Evolutionary conservation across 2,329 filamentous ascomycete species (phyloP).

Genomic region (Aspergillus glaucus): DNA sequence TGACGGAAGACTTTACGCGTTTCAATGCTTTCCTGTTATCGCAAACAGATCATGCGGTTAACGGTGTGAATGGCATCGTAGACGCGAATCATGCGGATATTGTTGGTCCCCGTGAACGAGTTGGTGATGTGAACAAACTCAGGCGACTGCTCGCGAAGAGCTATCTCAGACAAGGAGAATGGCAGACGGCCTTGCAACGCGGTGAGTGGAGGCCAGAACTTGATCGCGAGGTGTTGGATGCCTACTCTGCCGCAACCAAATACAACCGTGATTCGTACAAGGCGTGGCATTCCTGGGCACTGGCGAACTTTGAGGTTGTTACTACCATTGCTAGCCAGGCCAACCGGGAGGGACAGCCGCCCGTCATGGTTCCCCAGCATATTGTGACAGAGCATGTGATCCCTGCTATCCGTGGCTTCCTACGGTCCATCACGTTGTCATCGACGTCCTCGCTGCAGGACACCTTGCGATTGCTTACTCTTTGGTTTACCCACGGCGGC

Average conservation of each 20-base stretch:
- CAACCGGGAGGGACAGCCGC: conserved; percentile 49
- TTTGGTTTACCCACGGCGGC: conserved; percentile 95
- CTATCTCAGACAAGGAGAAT: conserved; percentile 93
- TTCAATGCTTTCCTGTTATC: conserved; percentile 37
- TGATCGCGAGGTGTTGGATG: conserved; percentile 81
- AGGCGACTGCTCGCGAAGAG: conserved; percentile 81
- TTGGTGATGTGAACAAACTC: conserved; percentile 50
- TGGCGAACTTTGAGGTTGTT: conserved; percentile 98
- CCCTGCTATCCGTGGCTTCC: conserved; percentile 90
- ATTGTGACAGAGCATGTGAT: conserved; percentile 83
- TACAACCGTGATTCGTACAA: conserved; percentile 98
- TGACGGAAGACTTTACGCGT: conserved; percentile 53
- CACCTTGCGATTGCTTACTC: conserved; percentile 79
- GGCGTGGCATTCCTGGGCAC: conserved; percentile 97
- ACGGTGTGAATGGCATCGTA: conserved; percentile 44
- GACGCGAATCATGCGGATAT: conserved; percentile 37
- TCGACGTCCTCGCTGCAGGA: conserved; percentile 91
- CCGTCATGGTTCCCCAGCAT: conserved; percentile 54
- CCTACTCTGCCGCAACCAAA: conserved; percentile 84
- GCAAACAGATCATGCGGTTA: conserved; percentile 36
- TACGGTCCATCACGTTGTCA: conserved; percentile 91
- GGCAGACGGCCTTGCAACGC: conserved; percentile 79
- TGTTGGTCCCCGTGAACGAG: conserved; percentile 32
- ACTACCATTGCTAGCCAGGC: conserved; percentile 66
- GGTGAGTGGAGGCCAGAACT: conserved; percentile 84